These are phyloP conservation scores for Albugo candida DNA, from an alignment of 352 stramenopile species.

Conservation along the genomic window DNA sequence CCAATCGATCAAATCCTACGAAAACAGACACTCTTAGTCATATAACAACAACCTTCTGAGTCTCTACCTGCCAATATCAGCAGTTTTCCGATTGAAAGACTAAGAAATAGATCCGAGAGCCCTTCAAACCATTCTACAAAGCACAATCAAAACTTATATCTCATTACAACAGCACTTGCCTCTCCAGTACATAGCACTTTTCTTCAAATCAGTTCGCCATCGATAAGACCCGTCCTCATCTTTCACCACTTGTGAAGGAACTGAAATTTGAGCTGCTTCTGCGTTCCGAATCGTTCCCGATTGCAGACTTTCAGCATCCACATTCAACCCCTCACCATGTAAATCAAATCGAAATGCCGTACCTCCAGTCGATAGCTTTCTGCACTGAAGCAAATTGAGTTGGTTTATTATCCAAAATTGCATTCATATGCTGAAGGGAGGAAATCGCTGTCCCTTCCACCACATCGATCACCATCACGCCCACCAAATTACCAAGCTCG, in stretches of 20 bases:
- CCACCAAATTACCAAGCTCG: constrained; percentile 38
- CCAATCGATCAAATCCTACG: constrained; percentile 51
- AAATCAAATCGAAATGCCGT: not conserved
- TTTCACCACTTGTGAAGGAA: constrained; percentile 51
- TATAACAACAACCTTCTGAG: not conserved
- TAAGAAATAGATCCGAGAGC: constrained; percentile 73
- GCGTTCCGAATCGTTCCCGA: constrained; percentile 55
- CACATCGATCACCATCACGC: constrained; percentile 79
- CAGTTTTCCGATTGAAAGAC: constrained; percentile 52
- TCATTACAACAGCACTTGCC: constrained; percentile 12
- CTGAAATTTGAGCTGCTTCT: constrained; percentile 51
- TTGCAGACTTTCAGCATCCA: constrained; percentile 15
- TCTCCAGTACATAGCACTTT: constrained; percentile 57
- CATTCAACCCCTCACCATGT: not conserved
- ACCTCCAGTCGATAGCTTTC: constrained; percentile 61
- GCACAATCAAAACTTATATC: constrained; percentile 2
- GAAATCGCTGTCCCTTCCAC: constrained; percentile 74
- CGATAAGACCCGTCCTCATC: constrained; percentile 26
- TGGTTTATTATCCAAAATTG: constrained; percentile 54
- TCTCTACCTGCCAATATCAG: constrained; percentile 51
- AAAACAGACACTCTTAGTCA: not conserved
- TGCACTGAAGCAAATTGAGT: constrained; percentile 36
- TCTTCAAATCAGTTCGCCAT: constrained; percentile 62
- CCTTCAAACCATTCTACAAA: constrained; percentile 59
- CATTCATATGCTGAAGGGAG: constrained; percentile 71